Evolutionary conservation across 192 early-diverging fungal genomes (phyloP), one percentile per base, ranked within the genome.

Genomic region (Coemansia sp.): DNA sequence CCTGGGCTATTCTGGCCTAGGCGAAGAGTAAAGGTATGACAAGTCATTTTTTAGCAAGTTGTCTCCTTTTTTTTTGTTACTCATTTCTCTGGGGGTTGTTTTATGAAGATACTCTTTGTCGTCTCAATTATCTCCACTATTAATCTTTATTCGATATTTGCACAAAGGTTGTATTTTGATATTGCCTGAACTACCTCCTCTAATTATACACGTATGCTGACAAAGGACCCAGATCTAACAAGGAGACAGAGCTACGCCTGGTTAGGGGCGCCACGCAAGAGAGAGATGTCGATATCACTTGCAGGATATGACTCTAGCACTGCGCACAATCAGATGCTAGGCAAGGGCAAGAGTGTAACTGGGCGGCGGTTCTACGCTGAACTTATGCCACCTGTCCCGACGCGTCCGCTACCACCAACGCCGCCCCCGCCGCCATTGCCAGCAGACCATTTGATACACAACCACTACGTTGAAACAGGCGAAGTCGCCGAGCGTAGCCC

Each of bases 361-460:
- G 57, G 58, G 55, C 64, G 71, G 18, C 62, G 47, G 38, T 47
- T 72, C 27, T 72, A 58, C 34, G 31, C 57, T 10, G 71, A 72
- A 12, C 47, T 72, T 22, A 18, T 72, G 65, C 55, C 71, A 3
- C 20, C 31, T 13, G 27, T 55, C 10, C 53, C 53, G 22, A 31
- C 53, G 5, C 53, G 53, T 1, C 27, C 53, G 11, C 53, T 55
- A 29, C 53, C 53, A 31, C 53, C 50, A 24, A 38, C 36, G 36
- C 36, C 36, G 36, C 50, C 53, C 1, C 53, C 27, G 3, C 52
- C 27, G 3, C 53, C 27, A 16, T 55, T 22, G n/a, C 49, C 24
- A 31, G 24, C 3, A 11, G 53, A 55, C 53, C 3, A 55, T 1
- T 15, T 15, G 15, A 55, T 55, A 16, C 7, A 31, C 3, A 29